A percentile compares a stretch with the other conserved stretches of the same genome.
These are phyloP conservation scores for Coelastrella sp. DNA, from an alignment of 139 green algal species.

Conservation along the genomic window DNA sequence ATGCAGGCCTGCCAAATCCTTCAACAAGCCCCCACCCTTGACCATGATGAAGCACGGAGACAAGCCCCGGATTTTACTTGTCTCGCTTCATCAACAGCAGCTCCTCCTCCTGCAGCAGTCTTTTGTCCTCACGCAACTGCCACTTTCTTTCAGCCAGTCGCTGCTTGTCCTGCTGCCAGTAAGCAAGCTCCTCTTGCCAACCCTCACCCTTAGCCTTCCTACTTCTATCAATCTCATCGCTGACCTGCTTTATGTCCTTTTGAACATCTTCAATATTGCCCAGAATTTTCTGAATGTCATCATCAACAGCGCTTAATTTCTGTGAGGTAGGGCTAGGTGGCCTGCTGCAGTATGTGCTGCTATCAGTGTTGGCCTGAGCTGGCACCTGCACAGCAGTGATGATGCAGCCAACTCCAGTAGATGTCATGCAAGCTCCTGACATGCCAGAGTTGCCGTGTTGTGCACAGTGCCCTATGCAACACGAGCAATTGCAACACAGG, in stretches of 20 bases:
- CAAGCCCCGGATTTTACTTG: neutral
- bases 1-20: neutral
- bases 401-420: neutral
- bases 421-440: neutral
- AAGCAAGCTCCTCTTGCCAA: neutral
- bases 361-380: neutral
- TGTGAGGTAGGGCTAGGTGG: neutral
- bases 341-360: neutral
- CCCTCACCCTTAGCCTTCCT: constrained; percentile 10
- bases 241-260: neutral
- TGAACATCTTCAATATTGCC: neutral
- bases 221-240: neutral
- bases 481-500: neutral
- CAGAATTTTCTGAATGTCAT: neutral
- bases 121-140: neutral
- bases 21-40: neutral
- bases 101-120: neutral
- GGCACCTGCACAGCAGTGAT: neutral
- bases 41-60: neutral
- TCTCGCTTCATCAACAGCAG: constrained; percentile 10
- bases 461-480: neutral
- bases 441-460: neutral
- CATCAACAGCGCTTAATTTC: neutral
- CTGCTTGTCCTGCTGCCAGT: constrained; percentile 22
- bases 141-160: neutral